These are phyloP conservation scores for Ochetophila trinervis DNA, from an alignment of 306 rosid species.

Conservation along the genomic window DNA sequence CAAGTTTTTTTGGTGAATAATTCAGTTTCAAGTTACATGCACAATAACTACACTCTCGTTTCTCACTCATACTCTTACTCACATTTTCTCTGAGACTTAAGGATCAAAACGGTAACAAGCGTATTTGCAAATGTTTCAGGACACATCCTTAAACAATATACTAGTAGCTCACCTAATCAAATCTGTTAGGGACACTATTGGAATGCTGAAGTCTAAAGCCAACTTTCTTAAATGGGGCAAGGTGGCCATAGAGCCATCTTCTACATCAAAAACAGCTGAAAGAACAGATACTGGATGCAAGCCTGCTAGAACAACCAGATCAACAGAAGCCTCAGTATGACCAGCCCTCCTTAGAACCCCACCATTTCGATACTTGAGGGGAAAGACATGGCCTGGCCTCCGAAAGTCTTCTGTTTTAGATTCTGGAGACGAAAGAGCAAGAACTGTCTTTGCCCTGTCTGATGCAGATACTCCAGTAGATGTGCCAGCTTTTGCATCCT, in stretches of 20 bases:
- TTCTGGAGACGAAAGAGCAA: conserved; percentile 49
- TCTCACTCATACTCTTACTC: too few relatives aligned
- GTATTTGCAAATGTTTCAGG: too few relatives aligned
- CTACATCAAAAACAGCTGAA: conserved; percentile 55
- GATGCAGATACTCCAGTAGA: conserved; percentile 75
- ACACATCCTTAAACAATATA: background rate
- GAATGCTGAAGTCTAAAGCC: conserved; percentile 47
- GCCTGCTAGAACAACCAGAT: conserved; percentile 70
- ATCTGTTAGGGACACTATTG: conserved; percentile 80
- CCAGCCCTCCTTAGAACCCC: conserved; percentile 87
- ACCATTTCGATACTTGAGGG: conserved; percentile 69
- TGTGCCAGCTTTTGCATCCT: conserved; percentile 74
- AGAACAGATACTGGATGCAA: conserved; percentile 62
- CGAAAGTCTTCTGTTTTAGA: conserved; percentile 65
- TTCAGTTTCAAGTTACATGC: background rate
- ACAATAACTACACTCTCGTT: background rate
- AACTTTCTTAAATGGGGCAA: conserved; percentile 49
- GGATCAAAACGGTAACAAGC: too few relatives aligned
- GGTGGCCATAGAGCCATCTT: conserved; percentile 70
- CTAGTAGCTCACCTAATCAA: conserved; percentile 57
- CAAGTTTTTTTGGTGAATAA: too few relatives aligned
- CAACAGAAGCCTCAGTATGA: conserved; percentile 87
- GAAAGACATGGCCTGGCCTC: conserved; percentile 88
- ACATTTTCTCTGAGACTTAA: too few relatives aligned
- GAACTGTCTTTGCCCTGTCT: conserved; percentile 75